Evolutionary conservation across 306 rosid species (phyloP).

Genomic region (Cicer yamashitae): DNA sequence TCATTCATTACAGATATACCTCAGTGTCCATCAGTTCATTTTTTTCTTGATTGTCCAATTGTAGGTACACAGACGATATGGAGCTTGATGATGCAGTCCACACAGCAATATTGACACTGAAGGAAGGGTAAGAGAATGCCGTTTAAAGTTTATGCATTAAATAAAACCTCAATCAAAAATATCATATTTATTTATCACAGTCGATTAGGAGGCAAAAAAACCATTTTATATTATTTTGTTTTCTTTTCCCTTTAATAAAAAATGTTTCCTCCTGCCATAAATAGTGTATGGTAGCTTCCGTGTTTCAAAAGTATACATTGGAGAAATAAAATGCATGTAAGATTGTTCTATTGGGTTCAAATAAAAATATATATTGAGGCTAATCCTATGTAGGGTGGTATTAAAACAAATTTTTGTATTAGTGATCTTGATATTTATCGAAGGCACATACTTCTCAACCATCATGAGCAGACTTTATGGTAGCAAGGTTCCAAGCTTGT

Average conservation of each 20-base stretch:
- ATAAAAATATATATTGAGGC: neutral
- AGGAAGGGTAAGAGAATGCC: conserved; percentile 76
- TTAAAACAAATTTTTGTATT: neutral
- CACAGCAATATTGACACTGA: conserved; percentile 88
- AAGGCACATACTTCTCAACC: neutral
- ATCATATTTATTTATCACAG: conserved; percentile 23
- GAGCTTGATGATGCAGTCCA: conserved; percentile 97
- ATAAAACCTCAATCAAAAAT: conserved; percentile 24
- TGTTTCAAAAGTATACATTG: conserved; percentile 17
- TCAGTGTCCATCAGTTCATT: conserved; percentile 1
- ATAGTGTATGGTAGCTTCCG: conserved; percentile 11
- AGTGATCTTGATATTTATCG: conserved; percentile 26
- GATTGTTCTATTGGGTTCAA: conserved; percentile 22
- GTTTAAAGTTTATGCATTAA: conserved; percentile 35
- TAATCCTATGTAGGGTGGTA: conserved; percentile 12
- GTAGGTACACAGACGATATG: conserved; percentile 93
- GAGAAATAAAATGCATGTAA: conserved; percentile 28
- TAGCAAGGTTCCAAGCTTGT: neutral
- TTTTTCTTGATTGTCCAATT: conserved; percentile 38
- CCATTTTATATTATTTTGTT: conserved; percentile 4
- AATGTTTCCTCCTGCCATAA: neutral
- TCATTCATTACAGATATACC: neutral
- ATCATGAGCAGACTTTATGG: conserved; percentile 17
- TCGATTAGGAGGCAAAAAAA: conserved; percentile 9
- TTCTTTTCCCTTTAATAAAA: conserved; percentile 15